A percentile compares a stretch with the other conserved stretches of the same genome.
These are phyloP conservation scores for Raphanus raphanistrum DNA, from an alignment of 345 rosid genomes.

Conservation along the genomic window DNA sequence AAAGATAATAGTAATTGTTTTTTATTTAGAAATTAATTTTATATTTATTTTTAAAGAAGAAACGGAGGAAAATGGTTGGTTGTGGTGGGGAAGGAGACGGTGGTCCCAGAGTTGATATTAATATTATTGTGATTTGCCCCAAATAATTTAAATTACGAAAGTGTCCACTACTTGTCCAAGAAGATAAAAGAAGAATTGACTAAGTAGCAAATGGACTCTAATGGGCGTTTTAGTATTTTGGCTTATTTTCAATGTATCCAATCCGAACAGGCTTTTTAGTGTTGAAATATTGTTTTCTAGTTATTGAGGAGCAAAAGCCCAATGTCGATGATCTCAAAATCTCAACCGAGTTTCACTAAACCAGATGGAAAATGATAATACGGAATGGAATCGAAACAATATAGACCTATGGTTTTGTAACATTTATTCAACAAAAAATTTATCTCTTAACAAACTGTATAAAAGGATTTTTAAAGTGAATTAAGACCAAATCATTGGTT, in stretches of 20 bases:
- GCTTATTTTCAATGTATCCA: neutral
- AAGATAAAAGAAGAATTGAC: neutral
- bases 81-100: conserved; percentile 54
- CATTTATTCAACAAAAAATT: neutral
- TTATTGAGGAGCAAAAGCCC: neutral
- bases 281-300: neutral
- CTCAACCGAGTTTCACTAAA: neutral
- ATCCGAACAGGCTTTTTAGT: neutral
- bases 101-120: conserved; percentile 44
- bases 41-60: conserved; percentile 15
- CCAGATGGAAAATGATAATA: neutral
- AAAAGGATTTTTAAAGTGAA: neutral
- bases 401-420: neutral
- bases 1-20: neutral
- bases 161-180: conserved; percentile 9
- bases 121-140: neutral
- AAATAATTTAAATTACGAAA: conserved; percentile 5
- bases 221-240: neutral
- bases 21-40: neutral
- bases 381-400: neutral
- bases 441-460: neutral
- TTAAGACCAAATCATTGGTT: neutral
- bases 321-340: neutral
- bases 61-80: conserved; percentile 50
- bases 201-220: neutral